phyloP scores from a whole-genome alignment of 306 rosid genomes.

The Cotoneaster glaucophyllus region DNA sequence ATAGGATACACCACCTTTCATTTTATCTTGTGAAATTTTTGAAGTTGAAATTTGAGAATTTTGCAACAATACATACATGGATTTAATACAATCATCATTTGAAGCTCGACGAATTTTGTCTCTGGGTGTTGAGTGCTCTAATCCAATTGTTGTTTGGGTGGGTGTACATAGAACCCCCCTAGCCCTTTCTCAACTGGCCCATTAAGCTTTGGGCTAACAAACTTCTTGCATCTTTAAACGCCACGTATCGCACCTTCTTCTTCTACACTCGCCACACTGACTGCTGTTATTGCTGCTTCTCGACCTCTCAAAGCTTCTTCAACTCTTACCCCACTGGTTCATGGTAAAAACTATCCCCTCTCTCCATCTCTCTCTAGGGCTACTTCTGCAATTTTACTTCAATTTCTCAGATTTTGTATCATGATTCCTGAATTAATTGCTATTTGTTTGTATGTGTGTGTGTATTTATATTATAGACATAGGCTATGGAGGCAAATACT shows the following conservation, averaged over 20 bases:
- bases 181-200: too few relatives aligned
- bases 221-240: background rate
- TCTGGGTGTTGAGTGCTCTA: background rate
- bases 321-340: background rate
- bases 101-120: background rate
- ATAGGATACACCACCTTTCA: too few relatives aligned
- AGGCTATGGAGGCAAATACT: slow-evolving; percentile 49
- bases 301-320: background rate
- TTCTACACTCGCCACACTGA: background rate
- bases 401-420: background rate
- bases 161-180: too few relatives aligned
- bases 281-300: too few relatives aligned
- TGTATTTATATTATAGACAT: background rate
- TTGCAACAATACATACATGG: too few relatives aligned
- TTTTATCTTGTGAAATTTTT: background rate
- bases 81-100: too few relatives aligned
- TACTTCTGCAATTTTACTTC: background rate
- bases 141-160: background rate
- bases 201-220: background rate
- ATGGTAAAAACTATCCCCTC: background rate
- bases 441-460: background rate
- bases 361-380: background rate
- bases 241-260: background rate
- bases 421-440: too few relatives aligned
- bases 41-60: too few relatives aligned